Base-by-base conservation (phyloP, 1,284 basidiomycete genomes). In the Moniliophthora roreri region DNA sequence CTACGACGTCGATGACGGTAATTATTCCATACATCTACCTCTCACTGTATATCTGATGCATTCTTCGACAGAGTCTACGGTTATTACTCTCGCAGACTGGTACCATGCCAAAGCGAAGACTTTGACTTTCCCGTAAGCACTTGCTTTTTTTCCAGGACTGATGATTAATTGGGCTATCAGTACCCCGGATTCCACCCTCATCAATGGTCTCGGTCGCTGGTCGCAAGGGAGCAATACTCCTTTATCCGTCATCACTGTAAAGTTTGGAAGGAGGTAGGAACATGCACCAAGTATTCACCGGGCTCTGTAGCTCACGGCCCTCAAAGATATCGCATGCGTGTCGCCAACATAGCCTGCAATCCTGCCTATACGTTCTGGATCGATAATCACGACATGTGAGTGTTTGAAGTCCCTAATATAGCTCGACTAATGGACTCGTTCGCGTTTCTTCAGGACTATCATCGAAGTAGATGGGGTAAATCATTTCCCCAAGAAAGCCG, bases 1-100 rank as follows among this genome's bases (percentile, higher is more conserved):
- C 24, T 78, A 79, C 53, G 78, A 78, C 53, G 59, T 75, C 26
- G 77, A 78, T 52, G 64, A 78, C 54, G 73, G 76, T 77, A n/a
- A n/a, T 34, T 21, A 67, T 60, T 21, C 13, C 3, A 4, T 11
- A n/a, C n/a, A n/a, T n/a, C 13, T 23, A 45, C 16, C 20, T 23
- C 37, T 16, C 5, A n/a, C n/a, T 21, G 3, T 20, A 7, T 42
- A 42, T 23, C 7, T 23, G 10, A 37, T 35, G 13, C 20, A 32
- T 44, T 8, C 48, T 40, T 48, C 42, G 28, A 21, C 45, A 64
- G 68, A 67, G 45, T 49, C 40, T 7, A 66, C 68, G 23, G 58
- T 68, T 50, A 63, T 65, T 38, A 65, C 69, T 2, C 52, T 69
- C 5, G 62, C 62, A 4, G 74, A 74, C 50, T 72, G 69, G 66